A percentile compares a stretch with the other conserved stretches of the same genome.
Conservation (phyloP, 169 alveolate species). For the Plasmodium gaboni region DNA sequence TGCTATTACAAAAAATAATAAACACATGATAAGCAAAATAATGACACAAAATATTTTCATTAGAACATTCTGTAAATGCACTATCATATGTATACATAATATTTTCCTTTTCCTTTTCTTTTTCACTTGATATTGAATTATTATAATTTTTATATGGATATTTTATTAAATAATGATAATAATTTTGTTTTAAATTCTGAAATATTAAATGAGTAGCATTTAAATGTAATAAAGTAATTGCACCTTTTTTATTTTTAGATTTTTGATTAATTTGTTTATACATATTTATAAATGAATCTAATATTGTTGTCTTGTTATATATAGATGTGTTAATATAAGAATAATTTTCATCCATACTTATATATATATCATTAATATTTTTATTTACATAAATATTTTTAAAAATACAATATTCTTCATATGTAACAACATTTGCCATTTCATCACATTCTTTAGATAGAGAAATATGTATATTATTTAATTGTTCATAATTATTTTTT, state of each 20-base stretch:
- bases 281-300: constrained; percentile 63
- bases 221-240: constrained; percentile 20
- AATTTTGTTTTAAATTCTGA: constrained; percentile 57
- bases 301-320: constrained; percentile 48
- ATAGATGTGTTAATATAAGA: constrained; percentile 33
- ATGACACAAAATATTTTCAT: constrained; percentile 33
- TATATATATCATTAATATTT: constrained; percentile 7
- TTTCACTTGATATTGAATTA: background rate
- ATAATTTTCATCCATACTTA: background rate
- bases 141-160: background rate
- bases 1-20: constrained; percentile 36
- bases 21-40: constrained; percentile 29
- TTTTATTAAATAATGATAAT: constrained; percentile 30
- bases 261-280: constrained; percentile 21
- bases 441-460: too few relatives aligned
- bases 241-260: constrained; percentile 25
- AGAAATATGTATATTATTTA: background rate
- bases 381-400: constrained; percentile 32
- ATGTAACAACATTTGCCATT: constrained; percentile 8
- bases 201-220: constrained; percentile 32
- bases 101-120: background rate
- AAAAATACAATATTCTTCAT: constrained; percentile 72
- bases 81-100: background rate
- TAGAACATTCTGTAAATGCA: background rate
- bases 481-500: background rate